Percentiles rank a stretch among this genome's conserved stretches.
Evolutionary conservation across 1,284 basidiomycete genomes (phyloP).

Genomic region (Cryptococcus sp.): DNA sequence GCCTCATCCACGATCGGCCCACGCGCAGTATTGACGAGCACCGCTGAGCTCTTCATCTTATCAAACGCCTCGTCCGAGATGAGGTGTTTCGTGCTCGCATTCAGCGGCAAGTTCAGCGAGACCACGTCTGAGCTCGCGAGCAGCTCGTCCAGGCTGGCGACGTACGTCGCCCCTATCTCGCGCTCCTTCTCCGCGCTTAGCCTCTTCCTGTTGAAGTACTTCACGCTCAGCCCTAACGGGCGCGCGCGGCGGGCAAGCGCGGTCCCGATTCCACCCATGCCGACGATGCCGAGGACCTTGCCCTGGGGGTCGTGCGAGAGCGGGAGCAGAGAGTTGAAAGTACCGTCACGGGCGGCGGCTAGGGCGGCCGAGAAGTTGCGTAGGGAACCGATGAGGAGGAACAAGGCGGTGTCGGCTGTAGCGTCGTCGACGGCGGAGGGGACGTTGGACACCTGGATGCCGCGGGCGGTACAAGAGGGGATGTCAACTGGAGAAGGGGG

Average conservation of each 20-base stretch:
- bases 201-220: slow-evolving; percentile 70
- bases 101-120: slow-evolving; percentile 49
- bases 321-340: slow-evolving; percentile 51
- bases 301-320: slow-evolving; percentile 67
- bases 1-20: slow-evolving; percentile 81
- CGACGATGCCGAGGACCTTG: slow-evolving; percentile 74
- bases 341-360: slow-evolving; percentile 54
- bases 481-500: slow-evolving; percentile 54
- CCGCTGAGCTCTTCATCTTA: slow-evolving; percentile 66
- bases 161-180: background rate
- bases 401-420: slow-evolving; percentile 80
- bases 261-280: slow-evolving; percentile 79
- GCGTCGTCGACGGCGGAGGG: slow-evolving; percentile 84
- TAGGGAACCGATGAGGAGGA: slow-evolving; percentile 71
- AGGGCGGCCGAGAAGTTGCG: slow-evolving; percentile 71
- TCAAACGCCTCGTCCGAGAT: slow-evolving; percentile 71
- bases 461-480: slow-evolving; percentile 51
- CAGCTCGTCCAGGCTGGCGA: slow-evolving; percentile 61
- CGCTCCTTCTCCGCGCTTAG: slow-evolving; percentile 24
- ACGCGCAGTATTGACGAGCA: slow-evolving; percentile 78
- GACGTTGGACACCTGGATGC: slow-evolving; percentile 67
- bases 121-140: slow-evolving; percentile 68
- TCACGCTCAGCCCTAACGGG: slow-evolving; percentile 62
- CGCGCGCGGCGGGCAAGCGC: slow-evolving; percentile 23
- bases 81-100: slow-evolving; percentile 65